Base-by-base conservation (phyloP, 176 grass and related monocot species). In the Avena eriantha region DNA sequence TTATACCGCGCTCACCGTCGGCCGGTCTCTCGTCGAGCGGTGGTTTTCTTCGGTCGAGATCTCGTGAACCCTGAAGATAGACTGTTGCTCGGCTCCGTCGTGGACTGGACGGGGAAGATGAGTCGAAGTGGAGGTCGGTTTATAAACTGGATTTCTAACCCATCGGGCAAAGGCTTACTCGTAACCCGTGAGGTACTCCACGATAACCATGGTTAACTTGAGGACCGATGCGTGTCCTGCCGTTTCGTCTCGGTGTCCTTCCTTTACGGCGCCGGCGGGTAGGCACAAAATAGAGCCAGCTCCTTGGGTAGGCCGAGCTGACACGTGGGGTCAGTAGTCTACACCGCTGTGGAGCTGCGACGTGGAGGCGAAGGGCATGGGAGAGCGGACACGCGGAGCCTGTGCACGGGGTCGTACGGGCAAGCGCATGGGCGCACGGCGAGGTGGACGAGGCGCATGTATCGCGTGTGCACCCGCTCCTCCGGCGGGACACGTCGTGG, bases 401-500 rank as follows among this genome's bases (percentile, higher is more conserved):
- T 33, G 15, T 79, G 85, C 85, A 89, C 82, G 55, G 55, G 79
- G 85, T 75, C 82, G 89, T 79, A 61, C 63, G 75, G 85, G 39
- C 39, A 41, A 7, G 39, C 39, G 39, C 39, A 8, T 69, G 79
- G 85, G 79, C 82, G 89, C 82, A 61, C 63, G 75, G 85, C 16
- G 70, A 88, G 82, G 77, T 87, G 89, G 85, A 46, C 73, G 60
- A 29, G 23, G 22, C 23, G 60, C 60, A 64, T 26, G 74, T 8
- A 41, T 41, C 39, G 79, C 71, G 68, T 78, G 64, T 17, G 60
- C 53, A 24, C 77, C 39, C 10, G 45, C 45, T 10, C 29, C 72
- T 73, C 64, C 13, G 14, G 85, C 13, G 14, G 85, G 90, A 94
- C 94, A 96, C 94, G 89, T 93, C 54, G 78, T 9, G 13, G 58